phyloP scores from a whole-genome alignment of 75 land plant genomes.

The Sequoia sempervirens region DNA sequence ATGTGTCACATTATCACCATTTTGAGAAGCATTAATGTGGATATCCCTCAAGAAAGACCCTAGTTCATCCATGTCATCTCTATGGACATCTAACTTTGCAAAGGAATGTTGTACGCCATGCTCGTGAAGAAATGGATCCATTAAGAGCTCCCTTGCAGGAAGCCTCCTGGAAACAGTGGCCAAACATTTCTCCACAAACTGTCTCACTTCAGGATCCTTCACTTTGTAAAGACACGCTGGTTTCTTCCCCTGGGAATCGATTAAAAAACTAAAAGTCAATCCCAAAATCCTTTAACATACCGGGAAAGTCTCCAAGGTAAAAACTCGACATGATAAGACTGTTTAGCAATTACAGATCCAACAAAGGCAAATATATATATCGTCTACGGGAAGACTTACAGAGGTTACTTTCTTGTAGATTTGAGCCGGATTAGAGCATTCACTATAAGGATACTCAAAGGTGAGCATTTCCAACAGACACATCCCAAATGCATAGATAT shows the following conservation, averaged over 20 bases:
- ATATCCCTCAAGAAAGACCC: constrained; percentile 24
- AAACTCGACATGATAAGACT: background rate
- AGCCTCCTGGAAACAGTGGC: constrained; percentile 76
- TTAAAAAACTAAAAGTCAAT: constrained; percentile 6
- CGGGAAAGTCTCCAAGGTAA: background rate
- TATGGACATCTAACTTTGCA: constrained; percentile 15
- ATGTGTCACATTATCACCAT: background rate
- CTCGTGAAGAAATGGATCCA: constrained; percentile 82
- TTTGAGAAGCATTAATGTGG: background rate
- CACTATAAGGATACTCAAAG: constrained; percentile 86
- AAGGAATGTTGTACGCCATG: constrained; percentile 8
- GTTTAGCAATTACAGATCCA: background rate
- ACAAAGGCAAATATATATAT: background rate
- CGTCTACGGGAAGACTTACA: constrained; percentile 29
- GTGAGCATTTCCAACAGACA: constrained; percentile 84
- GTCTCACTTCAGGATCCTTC: constrained; percentile 71
- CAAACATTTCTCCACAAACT: constrained; percentile 88
- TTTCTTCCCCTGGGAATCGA: constrained; percentile 63
- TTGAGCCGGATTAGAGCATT: constrained; percentile 82
- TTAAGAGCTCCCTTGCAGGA: constrained; percentile 80
- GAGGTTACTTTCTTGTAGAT: constrained; percentile 88
- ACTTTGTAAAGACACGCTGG: constrained; percentile 84
- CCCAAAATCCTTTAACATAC: background rate
- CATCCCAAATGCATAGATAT: constrained; percentile 86
- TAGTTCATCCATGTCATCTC: constrained; percentile 13